A percentile compares a stretch with the other conserved stretches of the same genome.
Conservation (phyloP, 2,329 filamentous ascomycete species). For the Fusarium citri region DNA sequence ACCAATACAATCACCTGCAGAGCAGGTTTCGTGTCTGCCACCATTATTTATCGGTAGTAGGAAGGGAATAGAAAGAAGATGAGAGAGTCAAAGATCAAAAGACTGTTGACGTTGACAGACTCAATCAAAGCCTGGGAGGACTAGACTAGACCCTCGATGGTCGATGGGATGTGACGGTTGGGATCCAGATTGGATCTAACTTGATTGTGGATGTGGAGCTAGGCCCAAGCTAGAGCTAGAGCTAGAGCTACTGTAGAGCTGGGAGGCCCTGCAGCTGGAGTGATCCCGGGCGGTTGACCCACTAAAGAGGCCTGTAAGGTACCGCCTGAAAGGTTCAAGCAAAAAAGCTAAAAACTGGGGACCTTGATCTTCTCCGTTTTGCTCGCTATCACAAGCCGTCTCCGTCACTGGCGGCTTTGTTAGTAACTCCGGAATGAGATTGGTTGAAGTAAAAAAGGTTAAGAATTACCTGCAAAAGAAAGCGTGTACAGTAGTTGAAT, state of each 20-base stretch:
- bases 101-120: conserved; percentile 21
- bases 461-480: not conserved
- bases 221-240: not conserved
- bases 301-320: conserved; percentile 39
- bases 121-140: conserved; percentile 3
- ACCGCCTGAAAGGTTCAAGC: conserved; percentile 33
- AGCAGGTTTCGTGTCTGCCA: conserved; percentile 57
- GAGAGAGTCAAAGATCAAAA: conserved; percentile 1
- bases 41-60: conserved; percentile 27
- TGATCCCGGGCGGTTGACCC: conserved; percentile 19
- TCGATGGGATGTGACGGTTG: conserved; percentile 10
- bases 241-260: not conserved
- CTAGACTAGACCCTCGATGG: conserved; percentile 5
- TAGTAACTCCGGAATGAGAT: conserved; percentile 24
- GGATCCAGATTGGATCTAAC: conserved; percentile 12
- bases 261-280: not conserved
- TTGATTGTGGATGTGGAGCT: conserved; percentile 11
- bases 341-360: conserved; percentile 24
- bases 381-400: conserved; percentile 18
- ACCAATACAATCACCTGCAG: conserved; percentile 82
- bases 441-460: not conserved
- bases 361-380: not conserved
- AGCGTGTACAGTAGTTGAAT: not conserved
- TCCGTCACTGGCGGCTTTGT: conserved; percentile 22
- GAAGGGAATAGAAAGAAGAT: conserved; percentile 1